Conservation (phyloP, 2,329 filamentous ascomycete genomes). For the Penicillium sp. region DNA sequence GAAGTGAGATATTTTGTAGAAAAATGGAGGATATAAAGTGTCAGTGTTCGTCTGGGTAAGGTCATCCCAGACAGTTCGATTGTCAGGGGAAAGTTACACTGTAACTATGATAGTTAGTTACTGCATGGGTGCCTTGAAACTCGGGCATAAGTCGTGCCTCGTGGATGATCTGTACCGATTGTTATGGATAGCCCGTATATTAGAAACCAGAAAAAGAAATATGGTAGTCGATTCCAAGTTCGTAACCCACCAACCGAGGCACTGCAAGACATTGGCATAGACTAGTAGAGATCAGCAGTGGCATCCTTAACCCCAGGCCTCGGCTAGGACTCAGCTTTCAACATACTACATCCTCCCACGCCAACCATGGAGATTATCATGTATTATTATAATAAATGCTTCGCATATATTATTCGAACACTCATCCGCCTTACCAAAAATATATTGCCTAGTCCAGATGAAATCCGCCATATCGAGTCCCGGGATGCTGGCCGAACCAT, state of each 20-base stretch:
- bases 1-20: not conserved
- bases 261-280: not conserved
- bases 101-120: not conserved
- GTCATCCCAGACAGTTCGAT: not conserved
- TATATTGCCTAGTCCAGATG: conserved; percentile 21
- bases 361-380: conserved; percentile 2
- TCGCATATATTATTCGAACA: conserved; percentile 20
- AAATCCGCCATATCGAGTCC: conserved; percentile 30
- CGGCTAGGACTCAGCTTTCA: not conserved
- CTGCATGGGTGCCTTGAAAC: not conserved
- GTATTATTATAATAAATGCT: conserved; percentile 19
- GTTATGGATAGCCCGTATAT: not conserved
- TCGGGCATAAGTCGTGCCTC: not conserved
- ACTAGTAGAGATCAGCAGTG: not conserved
- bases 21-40: too few species aligned
- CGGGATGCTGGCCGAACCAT: conserved; percentile 30
- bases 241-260: not conserved
- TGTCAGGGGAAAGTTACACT: not conserved
- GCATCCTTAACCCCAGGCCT: not conserved
- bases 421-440: not conserved
- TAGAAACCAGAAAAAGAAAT: not conserved
- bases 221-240: too few species aligned
- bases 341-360: not conserved
- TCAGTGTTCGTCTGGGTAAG: not conserved
- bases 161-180: too few species aligned